Evolutionary conservation across 768 basidiomycete genomes (phyloP).

Genomic region (Pleurotus pulmonarius): DNA sequence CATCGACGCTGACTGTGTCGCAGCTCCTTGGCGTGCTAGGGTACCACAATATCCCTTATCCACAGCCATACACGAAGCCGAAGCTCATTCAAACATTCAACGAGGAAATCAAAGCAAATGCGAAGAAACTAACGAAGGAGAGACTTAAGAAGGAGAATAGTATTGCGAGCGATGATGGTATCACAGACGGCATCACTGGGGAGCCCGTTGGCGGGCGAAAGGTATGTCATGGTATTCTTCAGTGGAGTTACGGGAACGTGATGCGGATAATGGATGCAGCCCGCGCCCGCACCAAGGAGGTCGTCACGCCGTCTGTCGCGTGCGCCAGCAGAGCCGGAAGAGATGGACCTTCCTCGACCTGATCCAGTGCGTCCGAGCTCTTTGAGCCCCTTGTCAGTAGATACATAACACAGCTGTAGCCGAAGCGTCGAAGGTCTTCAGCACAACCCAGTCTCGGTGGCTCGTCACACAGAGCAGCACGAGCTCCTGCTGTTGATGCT

Average conservation of each 20-base stretch:
- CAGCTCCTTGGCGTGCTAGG: slow-evolving; percentile 76
- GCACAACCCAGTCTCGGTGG: slow-evolving; percentile 69
- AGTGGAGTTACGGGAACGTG: too few species aligned
- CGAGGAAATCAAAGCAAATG: slow-evolving; percentile 64
- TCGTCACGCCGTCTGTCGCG: slow-evolving; percentile 66
- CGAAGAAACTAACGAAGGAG: slow-evolving; percentile 57
- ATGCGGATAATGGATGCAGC: slow-evolving; percentile 11
- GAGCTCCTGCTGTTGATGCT: slow-evolving; percentile 35
- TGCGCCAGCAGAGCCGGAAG: slow-evolving; percentile 40
- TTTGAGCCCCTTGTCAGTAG: background rate
- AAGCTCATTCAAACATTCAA: slow-evolving; percentile 78
- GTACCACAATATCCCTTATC: slow-evolving; percentile 73
- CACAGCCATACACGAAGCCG: slow-evolving; percentile 71
- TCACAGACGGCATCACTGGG: slow-evolving; percentile 82
- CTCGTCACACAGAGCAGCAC: slow-evolving; percentile 30
- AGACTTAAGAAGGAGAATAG: slow-evolving; percentile 64
- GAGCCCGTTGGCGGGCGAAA: slow-evolving; percentile 49
- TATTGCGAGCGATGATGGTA: slow-evolving; percentile 76
- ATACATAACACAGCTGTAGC: slow-evolving; percentile 31
- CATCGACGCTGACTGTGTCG: slow-evolving; percentile 69
- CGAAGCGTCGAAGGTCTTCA: slow-evolving; percentile 78
- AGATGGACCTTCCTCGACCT: slow-evolving; percentile 34
- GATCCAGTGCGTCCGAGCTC: slow-evolving; percentile 48
- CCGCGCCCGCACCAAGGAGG: slow-evolving; percentile 34
- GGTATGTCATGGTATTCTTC: slow-evolving; percentile 25